These are phyloP conservation scores for Pestalotiopsis sp. DNA, from an alignment of 2,329 filamentous ascomycete genomes.

Conservation along the genomic window DNA sequence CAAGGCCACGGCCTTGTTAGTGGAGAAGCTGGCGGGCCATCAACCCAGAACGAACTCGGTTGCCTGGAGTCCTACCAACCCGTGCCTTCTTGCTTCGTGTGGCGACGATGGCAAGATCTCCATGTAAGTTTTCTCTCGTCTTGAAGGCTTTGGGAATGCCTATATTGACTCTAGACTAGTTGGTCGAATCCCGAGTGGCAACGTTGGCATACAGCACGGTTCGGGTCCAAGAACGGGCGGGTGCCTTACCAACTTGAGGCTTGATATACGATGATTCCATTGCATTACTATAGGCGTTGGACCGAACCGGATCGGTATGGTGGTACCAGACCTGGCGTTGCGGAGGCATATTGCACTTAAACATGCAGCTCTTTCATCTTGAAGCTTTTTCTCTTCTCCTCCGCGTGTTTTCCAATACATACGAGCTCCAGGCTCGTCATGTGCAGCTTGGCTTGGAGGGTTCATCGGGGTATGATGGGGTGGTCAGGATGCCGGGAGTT, in stretches of 20 bases:
- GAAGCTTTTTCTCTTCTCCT: not conserved
- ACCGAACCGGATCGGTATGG: not conserved
- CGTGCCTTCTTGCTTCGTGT: conserved; percentile 85
- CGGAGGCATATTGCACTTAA: not conserved
- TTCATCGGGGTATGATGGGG: not conserved
- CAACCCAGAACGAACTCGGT: conserved; percentile 80
- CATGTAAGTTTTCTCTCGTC: conserved; percentile 64
- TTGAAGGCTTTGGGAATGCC: conserved; percentile 12
- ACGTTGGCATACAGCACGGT: conserved; percentile 21
- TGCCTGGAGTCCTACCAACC: conserved; percentile 83
- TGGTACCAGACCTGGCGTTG: not conserved
- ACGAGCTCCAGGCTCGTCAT: not conserved
- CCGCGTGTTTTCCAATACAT: not conserved
- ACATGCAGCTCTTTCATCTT: not conserved
- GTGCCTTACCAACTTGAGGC: not conserved
- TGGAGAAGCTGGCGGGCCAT: conserved; percentile 80
- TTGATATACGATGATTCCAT: not conserved
- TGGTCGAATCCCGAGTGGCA: conserved; percentile 41
- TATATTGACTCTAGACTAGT: conserved; percentile 19
- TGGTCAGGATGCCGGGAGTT: not conserved
- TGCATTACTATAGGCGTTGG: conserved; percentile 20
- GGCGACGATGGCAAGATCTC: conserved; percentile 85
- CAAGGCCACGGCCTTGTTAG: conserved; percentile 74
- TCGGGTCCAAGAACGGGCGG: conserved; percentile 1
- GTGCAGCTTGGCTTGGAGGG: not conserved